Evolutionary conservation across 2,329 filamentous ascomycete genomes (phyloP).

Genomic region (Ascochyta fabae): DNA sequence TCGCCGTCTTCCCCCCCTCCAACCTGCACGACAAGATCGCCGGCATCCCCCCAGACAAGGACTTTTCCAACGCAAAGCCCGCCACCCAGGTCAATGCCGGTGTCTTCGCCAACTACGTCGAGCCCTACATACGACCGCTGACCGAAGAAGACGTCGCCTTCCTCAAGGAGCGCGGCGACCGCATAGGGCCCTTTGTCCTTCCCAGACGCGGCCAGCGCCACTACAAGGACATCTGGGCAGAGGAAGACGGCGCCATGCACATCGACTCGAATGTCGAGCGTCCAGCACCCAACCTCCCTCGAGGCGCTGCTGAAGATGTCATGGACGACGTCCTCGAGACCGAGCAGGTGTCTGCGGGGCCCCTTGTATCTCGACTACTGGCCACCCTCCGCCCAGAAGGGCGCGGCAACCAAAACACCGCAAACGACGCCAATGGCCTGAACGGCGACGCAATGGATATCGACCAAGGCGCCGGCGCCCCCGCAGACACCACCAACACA

Average conservation of each 20-base stretch:
- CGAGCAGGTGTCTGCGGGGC: slow-evolving; percentile 86
- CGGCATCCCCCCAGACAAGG: slow-evolving; percentile 87
- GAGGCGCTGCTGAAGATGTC: slow-evolving; percentile 85
- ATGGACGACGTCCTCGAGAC: slow-evolving; percentile 86
- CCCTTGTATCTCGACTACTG: slow-evolving; percentile 81
- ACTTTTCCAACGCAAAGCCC: slow-evolving; percentile 94
- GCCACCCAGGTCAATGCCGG: slow-evolving; percentile 92
- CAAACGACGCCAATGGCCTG: slow-evolving; percentile 62
- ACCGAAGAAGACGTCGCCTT: slow-evolving; percentile 95
- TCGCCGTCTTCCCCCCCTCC: slow-evolving; percentile 79
- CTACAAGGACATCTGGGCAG: slow-evolving; percentile 91
- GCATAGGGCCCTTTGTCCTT: slow-evolving; percentile 82
- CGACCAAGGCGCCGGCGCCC: slow-evolving; percentile 50
- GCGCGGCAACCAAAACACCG: slow-evolving; percentile 61
- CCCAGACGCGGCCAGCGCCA: slow-evolving; percentile 83
- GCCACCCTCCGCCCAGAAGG: slow-evolving; percentile 81
- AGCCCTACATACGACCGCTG: slow-evolving; percentile 87
- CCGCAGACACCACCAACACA: slow-evolving; percentile 44
- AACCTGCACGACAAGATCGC: slow-evolving; percentile 86
- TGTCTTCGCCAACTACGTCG: slow-evolving; percentile 90
- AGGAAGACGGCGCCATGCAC: slow-evolving; percentile 84
- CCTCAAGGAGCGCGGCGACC: slow-evolving; percentile 84
- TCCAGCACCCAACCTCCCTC: slow-evolving; percentile 78
- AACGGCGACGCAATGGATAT: slow-evolving; percentile 58
- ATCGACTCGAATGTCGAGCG: slow-evolving; percentile 73